Evolutionary conservation across 2,329 filamentous ascomycete species (phyloP).

Genomic region (Mariannaea sp.): DNA sequence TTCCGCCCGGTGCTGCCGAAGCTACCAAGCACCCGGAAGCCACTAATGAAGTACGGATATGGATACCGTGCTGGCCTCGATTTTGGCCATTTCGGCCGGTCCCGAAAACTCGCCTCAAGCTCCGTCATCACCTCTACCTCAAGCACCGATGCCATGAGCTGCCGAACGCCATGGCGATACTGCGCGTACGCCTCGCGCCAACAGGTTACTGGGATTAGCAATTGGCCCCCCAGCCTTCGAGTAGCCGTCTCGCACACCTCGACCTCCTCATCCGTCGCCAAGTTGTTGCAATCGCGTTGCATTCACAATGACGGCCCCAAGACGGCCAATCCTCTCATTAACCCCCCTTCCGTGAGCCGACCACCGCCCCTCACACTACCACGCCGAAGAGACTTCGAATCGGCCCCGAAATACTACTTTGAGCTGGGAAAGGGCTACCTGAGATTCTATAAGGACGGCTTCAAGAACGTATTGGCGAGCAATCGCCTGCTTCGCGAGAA

Average conservation of each 20-base stretch:
- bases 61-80: conserved; percentile 26
- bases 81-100: conserved; percentile 23
- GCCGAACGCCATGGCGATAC: conserved; percentile 40
- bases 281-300: conserved; percentile 27
- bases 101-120: conserved; percentile 17
- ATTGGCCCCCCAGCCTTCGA: conserved; percentile 24
- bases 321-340: conserved; percentile 54
- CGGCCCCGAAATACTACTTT: conserved; percentile 55
- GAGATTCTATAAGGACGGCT: conserved; percentile 84
- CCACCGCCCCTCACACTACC: conserved; percentile 72
- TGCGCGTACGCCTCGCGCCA: conserved; percentile 30
- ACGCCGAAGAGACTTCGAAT: conserved; percentile 47
- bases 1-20: conserved; percentile 5
- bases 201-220: conserved; percentile 19
- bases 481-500: conserved; percentile 55
- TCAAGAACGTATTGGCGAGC: conserved; percentile 76
- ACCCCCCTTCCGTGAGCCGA: conserved; percentile 74
- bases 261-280: conserved; percentile 7
- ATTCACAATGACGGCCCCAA: conserved; percentile 36
- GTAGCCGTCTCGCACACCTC: conserved; percentile 8
- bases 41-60: conserved; percentile 27
- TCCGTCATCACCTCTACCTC: conserved; percentile 21
- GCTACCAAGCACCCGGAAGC: conserved; percentile 19
- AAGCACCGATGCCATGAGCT: conserved; percentile 38
- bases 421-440: conserved; percentile 75